Evolutionary conservation across 2,329 filamentous ascomycete genomes (phyloP).

Genomic region (Hirsutella thompsonii): DNA sequence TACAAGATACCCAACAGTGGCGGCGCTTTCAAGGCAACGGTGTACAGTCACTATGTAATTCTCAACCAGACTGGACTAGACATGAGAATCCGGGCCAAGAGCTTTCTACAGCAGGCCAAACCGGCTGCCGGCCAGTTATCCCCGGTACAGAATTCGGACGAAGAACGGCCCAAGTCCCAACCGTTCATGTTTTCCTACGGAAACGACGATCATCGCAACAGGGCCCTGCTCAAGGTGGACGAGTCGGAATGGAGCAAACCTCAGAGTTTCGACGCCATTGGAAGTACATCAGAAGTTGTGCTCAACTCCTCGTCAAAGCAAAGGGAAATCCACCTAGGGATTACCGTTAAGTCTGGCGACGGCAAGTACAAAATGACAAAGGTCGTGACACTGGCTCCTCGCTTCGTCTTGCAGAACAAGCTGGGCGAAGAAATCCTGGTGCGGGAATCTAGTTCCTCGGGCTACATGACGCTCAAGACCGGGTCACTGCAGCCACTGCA

Average conservation of each 20-base stretch:
- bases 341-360: constrained; percentile 79
- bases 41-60: constrained; percentile 90
- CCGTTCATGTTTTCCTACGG: constrained; percentile 96
- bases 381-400: constrained; percentile 81
- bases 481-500: constrained; percentile 78
- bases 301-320: constrained; percentile 58
- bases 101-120: constrained; percentile 71
- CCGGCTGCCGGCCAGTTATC: constrained; percentile 72
- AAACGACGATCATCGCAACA: constrained; percentile 80
- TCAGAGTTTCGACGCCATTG: constrained; percentile 95
- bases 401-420: constrained; percentile 91
- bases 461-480: constrained; percentile 63
- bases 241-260: constrained; percentile 95
- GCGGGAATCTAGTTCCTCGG: constrained; percentile 82
- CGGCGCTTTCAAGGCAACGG: constrained; percentile 87
- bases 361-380: constrained; percentile 98
- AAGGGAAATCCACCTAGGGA: constrained; percentile 80
- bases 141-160: constrained; percentile 30
- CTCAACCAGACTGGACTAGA: constrained; percentile 90
- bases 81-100: constrained; percentile 78
- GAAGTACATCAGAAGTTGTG: constrained; percentile 79
- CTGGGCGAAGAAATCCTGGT: constrained; percentile 79
- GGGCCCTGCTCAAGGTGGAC: constrained; percentile 74
- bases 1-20: constrained; percentile 82
- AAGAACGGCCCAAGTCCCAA: constrained; percentile 55